Evolutionary conservation across 768 basidiomycete genomes (phyloP).

Genomic region (Psilocybe sp.): DNA sequence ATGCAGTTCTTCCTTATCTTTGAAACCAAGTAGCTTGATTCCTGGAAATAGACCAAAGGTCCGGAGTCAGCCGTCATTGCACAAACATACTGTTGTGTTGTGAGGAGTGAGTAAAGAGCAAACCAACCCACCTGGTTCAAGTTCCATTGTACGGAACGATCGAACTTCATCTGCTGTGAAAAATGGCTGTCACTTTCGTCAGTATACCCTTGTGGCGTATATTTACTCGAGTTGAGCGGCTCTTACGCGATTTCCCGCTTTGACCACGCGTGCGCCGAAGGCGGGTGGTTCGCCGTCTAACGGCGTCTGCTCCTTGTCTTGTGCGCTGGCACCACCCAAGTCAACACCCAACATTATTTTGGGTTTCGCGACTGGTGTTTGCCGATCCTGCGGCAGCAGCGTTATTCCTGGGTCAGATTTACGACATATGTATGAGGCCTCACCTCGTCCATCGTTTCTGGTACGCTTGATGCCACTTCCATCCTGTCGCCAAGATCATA

Average conservation of each 20-base stretch:
- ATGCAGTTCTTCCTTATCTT: constrained; percentile 59
- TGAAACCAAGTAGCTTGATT: constrained; percentile 92
- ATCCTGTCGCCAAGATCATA: constrained; percentile 72
- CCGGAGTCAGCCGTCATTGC: not conserved
- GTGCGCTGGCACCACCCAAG: constrained; percentile 29
- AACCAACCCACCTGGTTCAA: constrained; percentile 60
- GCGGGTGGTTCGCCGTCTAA: constrained; percentile 35
- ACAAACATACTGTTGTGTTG: too few species aligned
- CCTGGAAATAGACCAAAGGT: constrained; percentile 37
- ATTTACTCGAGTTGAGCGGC: not conserved
- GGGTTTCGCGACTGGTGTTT: constrained; percentile 43
- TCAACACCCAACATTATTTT: constrained; percentile 46
- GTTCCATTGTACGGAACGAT: constrained; percentile 77
- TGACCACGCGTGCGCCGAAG: constrained; percentile 41
- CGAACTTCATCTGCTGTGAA: constrained; percentile 82
- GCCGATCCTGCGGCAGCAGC: constrained; percentile 29
- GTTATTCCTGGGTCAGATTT: not conserved
- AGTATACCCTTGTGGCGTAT: constrained; percentile 3
- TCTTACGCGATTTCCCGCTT: constrained; percentile 49
- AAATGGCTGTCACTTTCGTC: constrained; percentile 54
- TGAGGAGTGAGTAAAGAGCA: not conserved
- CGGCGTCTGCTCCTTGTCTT: constrained; percentile 31
- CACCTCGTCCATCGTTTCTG: constrained; percentile 78
- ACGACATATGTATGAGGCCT: constrained; percentile 7
- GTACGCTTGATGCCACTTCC: constrained; percentile 72